Conservation (phyloP, 2,329 filamentous ascomycete genomes). For the Cytospora piceicola region DNA sequence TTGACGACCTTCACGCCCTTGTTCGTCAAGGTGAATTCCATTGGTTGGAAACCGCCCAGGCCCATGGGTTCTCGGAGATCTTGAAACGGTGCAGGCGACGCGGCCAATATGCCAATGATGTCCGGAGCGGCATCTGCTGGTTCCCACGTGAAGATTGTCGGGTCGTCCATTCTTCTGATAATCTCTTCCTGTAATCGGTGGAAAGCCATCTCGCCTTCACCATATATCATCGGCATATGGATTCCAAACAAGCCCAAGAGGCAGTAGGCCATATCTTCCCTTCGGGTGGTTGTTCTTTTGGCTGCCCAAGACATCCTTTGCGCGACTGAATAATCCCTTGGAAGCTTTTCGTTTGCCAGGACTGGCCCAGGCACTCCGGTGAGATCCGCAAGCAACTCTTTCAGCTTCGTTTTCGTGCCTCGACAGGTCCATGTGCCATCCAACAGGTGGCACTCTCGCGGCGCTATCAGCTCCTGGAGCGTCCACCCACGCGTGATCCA, state of each 20-base stretch:
- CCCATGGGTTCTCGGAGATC: accelerated
- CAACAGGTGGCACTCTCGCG: constrained; percentile 29
- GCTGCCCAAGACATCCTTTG: background rate
- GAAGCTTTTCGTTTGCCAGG: constrained; percentile 28
- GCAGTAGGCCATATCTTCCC: constrained; percentile 4
- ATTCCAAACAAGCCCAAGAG: constrained; percentile 7
- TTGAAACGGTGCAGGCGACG: background rate
- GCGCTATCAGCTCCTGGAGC: constrained; percentile 28
- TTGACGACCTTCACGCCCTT: background rate
- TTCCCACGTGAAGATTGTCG: background rate
- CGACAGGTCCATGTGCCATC: constrained; percentile 24
- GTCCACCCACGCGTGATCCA: constrained; percentile 21
- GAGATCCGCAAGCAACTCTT: background rate
- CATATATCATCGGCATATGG: constrained; percentile 5
- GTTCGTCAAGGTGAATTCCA: background rate
- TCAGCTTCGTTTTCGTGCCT: background rate
- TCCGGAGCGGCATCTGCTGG: background rate
- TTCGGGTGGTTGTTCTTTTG: background rate
- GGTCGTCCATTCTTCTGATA: background rate
- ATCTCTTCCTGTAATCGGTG: constrained; percentile 3
- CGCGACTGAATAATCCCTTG: background rate
- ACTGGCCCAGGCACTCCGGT: background rate
- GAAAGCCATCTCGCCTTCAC: constrained; percentile 7
- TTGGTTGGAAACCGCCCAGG: background rate
- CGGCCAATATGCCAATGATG: background rate